A percentile compares a stretch with the other conserved stretches of the same genome.
Evolutionary conservation across 441 rosid genomes (phyloP).

Genomic region (Jatropha multifida): DNA sequence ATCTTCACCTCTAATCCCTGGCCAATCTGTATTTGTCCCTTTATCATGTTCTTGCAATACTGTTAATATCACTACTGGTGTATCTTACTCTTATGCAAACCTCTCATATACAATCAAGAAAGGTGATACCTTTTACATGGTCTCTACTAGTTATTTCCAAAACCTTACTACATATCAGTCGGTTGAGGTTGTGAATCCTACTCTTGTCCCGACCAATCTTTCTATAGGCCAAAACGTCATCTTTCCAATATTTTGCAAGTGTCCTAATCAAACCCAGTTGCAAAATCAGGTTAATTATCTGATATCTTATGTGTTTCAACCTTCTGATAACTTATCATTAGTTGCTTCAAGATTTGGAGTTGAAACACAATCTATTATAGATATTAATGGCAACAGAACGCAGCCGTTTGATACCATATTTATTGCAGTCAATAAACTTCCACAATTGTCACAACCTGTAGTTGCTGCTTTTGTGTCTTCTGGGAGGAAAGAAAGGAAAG

Average conservation of each 20-base stretch:
- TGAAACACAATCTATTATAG: conserved; percentile 34
- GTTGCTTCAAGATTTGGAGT: conserved; percentile 55
- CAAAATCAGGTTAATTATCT: conserved; percentile 34
- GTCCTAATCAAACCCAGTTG: conserved; percentile 44
- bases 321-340: conserved; percentile 48
- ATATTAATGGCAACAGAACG: conserved; percentile 39
- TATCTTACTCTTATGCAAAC: conserved; percentile 56
- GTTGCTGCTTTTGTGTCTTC: conserved; percentile 26
- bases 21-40: conserved; percentile 57
- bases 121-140: conserved; percentile 40
- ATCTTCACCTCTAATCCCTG: conserved; percentile 39
- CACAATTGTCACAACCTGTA: conserved; percentile 45
- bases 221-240: conserved; percentile 32
- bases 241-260: conserved; percentile 66
- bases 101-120: conserved; percentile 38
- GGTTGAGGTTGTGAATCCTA: conserved; percentile 56
- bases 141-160: conserved; percentile 38
- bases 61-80: conserved; percentile 17
- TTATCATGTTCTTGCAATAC: conserved; percentile 54
- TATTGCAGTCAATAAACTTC: conserved; percentile 51
- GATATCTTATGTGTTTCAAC: conserved; percentile 61
- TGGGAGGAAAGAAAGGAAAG: conserved; percentile 37
- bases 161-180: conserved; percentile 69
- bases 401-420: conserved; percentile 46
- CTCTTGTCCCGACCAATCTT: conserved; percentile 41